Base-by-base conservation (phyloP, 176 grass and related monocot species). In the Oryza rufipogon region DNA sequence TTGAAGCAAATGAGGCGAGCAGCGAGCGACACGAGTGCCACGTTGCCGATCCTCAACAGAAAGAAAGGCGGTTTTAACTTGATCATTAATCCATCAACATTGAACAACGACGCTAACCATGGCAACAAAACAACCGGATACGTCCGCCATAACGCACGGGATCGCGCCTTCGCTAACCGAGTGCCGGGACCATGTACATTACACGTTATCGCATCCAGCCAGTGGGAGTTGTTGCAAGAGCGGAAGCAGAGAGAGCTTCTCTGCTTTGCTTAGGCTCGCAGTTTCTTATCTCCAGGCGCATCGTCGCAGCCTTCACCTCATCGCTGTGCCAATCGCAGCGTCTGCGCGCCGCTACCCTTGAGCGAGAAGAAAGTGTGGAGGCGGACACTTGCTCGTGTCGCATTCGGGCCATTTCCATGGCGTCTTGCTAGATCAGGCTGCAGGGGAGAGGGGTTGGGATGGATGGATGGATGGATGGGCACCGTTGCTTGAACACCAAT, bases 401-500 rank as follows among this genome's bases (percentile, higher is more conserved):
- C 74, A 12, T 76, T 41, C 71, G 49, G 64, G 9, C 23, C 11
- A 38, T 33, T 6, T 69, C 86, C 80, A 71, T 39, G 39, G 79
- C 73, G 20, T 82, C 75, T 87, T 83, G 80, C 80, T 44, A 2
- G 38, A 51, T 41, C 25, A 4, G 64, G 69, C 8, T n/a, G 71
- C 1, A n/a, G 73, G 78, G 52, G 52, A 56, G 16, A 2, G 5
- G 17, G 71, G 22, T 4, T 38, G 36, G 36, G 36, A 36, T 36
- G 34, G 58, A 56, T 32, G 30, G 48, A 38, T 38, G 11, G 86
- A 52, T 52, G 49, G 49, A 61, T 1, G 34, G 15, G 1, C 17
- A 54, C 16, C 48, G 77, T 86, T 89, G 80, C 89, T 90, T 90
- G 9, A 4, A 68, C 75, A 0, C 70, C 71, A 87, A 86, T 68